Conservation (phyloP, 306 rosid species). For the Oxytropis ochrocephala region DNA sequence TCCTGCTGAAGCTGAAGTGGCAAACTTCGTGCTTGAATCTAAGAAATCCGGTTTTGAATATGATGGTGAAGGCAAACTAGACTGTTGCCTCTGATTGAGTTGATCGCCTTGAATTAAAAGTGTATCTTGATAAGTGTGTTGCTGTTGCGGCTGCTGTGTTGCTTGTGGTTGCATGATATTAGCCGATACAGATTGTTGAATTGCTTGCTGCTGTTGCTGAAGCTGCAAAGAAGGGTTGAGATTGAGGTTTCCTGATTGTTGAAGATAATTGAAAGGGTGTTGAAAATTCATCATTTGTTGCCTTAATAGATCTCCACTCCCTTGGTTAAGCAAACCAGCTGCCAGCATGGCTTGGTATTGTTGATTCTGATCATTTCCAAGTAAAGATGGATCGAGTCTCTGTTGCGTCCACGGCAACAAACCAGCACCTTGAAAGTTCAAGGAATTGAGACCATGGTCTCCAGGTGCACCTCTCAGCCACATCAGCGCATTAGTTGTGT, state of each 20-base stretch:
- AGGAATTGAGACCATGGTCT: slow-evolving; percentile 56
- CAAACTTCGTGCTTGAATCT: slow-evolving; percentile 55
- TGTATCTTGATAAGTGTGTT: slow-evolving; percentile 42
- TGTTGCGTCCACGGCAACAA: slow-evolving; percentile 84
- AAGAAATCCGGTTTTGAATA: slow-evolving; percentile 49
- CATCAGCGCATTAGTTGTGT: slow-evolving; percentile 63
- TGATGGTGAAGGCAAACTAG: slow-evolving; percentile 58
- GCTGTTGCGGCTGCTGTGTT: slow-evolving; percentile 57
- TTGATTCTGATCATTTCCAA: slow-evolving; percentile 58
- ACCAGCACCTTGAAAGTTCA: slow-evolving; percentile 63
- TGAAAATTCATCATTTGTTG: slow-evolving; percentile 74
- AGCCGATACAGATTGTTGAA: slow-evolving; percentile 47
- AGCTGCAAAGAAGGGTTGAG: slow-evolving; percentile 51
- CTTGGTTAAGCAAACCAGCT: slow-evolving; percentile 59
- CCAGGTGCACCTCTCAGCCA: slow-evolving; percentile 68
- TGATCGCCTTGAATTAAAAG: slow-evolving; percentile 51
- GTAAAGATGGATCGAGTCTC: slow-evolving; percentile 55
- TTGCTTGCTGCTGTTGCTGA: slow-evolving; percentile 55
- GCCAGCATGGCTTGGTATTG: slow-evolving; percentile 79
- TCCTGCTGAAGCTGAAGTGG: slow-evolving; percentile 41
- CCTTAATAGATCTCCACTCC: slow-evolving; percentile 59
- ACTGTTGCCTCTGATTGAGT: slow-evolving; percentile 61
- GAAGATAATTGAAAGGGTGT: slow-evolving; percentile 64
- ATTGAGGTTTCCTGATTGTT: slow-evolving; percentile 51
- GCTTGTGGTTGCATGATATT: slow-evolving; percentile 53